Base-by-base conservation (phyloP, 768 basidiomycete genomes). In the Ramaria sp. region DNA sequence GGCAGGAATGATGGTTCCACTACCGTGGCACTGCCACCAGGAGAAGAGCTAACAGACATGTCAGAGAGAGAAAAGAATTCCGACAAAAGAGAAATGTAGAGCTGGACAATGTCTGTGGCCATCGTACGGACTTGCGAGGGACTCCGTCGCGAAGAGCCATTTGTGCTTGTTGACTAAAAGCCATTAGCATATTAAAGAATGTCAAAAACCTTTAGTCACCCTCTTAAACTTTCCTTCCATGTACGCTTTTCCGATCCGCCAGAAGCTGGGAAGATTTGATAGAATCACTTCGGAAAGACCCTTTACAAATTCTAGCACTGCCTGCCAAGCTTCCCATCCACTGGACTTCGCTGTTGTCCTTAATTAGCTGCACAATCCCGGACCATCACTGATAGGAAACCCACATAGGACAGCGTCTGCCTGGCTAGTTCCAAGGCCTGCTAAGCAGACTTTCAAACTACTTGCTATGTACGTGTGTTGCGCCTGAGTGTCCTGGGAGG, bases 161-260 rank as follows among this genome's bases (percentile, higher is more conserved):
- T 58, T 67, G 64, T 42, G 61, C 62, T 64, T 72, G 59, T 51
- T 58, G 43, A 47, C 31, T 63, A 59, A 71, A 64, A 39, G 63
- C 63, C 49, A 41, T 31, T 12, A 33, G 15, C 4, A 1, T 17
- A 49, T 17, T 4, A 19, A 17, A 22, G n/a, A 13, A 43, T 43
- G n/a, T 30, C 48, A 49, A 3, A 27, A 24, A 49, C 48, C 34
- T 30, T 34, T 51, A 66, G 71, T 55, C 54, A 93, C 93, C 78
- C 85, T 91, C 68, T 83, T 86, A 67, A 88, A 93, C 68, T 89
- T 92, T 4, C 96, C 95, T 43, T 96, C 93, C 72, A 94, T 83
- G 65, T 93, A 95, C 22, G 80, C 83, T 68, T 82, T 89, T 1
- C 89, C 85, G 49, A 99, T 88, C 66, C 84, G 87, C 91, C 92